These are phyloP conservation scores for Phanerodontia chrysosporium DNA, from an alignment of 768 basidiomycete genomes.

Conservation along the genomic window DNA sequence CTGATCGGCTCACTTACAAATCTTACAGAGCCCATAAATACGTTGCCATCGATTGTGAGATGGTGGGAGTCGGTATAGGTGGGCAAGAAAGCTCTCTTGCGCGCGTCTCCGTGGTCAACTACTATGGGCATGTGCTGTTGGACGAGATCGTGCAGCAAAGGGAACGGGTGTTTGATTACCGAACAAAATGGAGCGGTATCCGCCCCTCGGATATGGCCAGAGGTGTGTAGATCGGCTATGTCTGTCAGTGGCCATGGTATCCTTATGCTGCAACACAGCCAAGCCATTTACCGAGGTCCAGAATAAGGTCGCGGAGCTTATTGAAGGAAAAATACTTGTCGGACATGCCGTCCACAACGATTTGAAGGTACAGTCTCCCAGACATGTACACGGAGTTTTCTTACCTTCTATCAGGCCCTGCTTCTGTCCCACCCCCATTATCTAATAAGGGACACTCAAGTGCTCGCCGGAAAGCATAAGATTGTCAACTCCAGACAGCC, in stretches of 20 bases:
- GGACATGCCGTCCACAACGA: constrained; percentile 94
- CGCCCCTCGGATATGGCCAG: constrained; percentile 67
- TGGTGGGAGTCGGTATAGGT: constrained; percentile 90
- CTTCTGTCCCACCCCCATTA: constrained; percentile 67
- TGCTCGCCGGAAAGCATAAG: constrained; percentile 53
- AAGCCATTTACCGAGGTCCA: constrained; percentile 79
- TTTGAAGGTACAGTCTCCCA: constrained; percentile 56
- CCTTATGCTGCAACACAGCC: constrained; percentile 42
- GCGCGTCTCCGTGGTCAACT: constrained; percentile 88
- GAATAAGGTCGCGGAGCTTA: constrained; percentile 65
- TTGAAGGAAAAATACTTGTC: constrained; percentile 76
- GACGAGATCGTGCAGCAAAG: constrained; percentile 86
- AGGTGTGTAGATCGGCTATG: constrained; percentile 35
- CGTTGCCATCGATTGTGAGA: constrained; percentile 91
- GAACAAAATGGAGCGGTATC: constrained; percentile 88
- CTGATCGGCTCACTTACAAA: neutral
- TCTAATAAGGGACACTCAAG: constrained; percentile 68
- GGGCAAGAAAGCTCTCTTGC: constrained; percentile 85
- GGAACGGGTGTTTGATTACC: constrained; percentile 88
- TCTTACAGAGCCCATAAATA: constrained; percentile 54
- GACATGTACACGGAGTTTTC: constrained; percentile 2
- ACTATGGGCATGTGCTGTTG: constrained; percentile 70
- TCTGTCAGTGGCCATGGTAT: neutral
- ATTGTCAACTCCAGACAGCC: constrained; percentile 60
- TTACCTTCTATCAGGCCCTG: constrained; percentile 41